Evolutionary conservation across 2,329 filamentous ascomycete species (phyloP).

Genomic region (Fusarium sp.): DNA sequence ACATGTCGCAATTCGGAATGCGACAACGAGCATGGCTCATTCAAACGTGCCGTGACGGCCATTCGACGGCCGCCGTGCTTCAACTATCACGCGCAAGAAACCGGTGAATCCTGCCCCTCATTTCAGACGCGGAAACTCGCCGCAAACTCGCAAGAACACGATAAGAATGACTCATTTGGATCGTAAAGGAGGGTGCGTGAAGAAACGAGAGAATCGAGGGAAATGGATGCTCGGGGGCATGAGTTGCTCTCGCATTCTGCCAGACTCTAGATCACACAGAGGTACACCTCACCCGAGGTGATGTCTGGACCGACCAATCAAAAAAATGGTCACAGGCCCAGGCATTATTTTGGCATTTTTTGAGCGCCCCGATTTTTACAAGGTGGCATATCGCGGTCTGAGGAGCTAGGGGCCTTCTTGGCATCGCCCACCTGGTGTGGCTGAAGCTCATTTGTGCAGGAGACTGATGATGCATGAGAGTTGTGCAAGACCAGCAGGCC

Average conservation of each 20-base stretch:
- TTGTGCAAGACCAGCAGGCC: slow-evolving; percentile 25
- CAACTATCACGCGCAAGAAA: slow-evolving; percentile 29
- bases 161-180: slow-evolving; percentile 48
- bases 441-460: slow-evolving; percentile 40
- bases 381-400: slow-evolving; percentile 41
- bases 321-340: slow-evolving; percentile 52
- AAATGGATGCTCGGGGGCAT: slow-evolving; percentile 46
- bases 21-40: slow-evolving; percentile 46
- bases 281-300: slow-evolving; percentile 50
- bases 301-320: slow-evolving; percentile 53
- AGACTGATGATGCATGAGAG: background rate
- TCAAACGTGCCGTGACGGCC: slow-evolving; percentile 30
- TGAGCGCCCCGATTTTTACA: slow-evolving; percentile 47
- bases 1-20: slow-evolving; percentile 46
- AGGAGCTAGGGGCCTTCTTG: slow-evolving; percentile 37
- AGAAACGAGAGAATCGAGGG: slow-evolving; percentile 44
- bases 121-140: slow-evolving; percentile 40
- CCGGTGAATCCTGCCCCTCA: slow-evolving; percentile 22
- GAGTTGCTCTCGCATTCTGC: slow-evolving; percentile 44
- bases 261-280: slow-evolving; percentile 49
- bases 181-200: slow-evolving; percentile 45
- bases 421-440: slow-evolving; percentile 41
- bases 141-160: slow-evolving; percentile 28
- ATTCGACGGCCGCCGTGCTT: slow-evolving; percentile 21
- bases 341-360: slow-evolving; percentile 51